Evolutionary conservation across 1,139 yeast genomes (phyloP).

Genomic region (Zygosaccharomyces sapae): DNA sequence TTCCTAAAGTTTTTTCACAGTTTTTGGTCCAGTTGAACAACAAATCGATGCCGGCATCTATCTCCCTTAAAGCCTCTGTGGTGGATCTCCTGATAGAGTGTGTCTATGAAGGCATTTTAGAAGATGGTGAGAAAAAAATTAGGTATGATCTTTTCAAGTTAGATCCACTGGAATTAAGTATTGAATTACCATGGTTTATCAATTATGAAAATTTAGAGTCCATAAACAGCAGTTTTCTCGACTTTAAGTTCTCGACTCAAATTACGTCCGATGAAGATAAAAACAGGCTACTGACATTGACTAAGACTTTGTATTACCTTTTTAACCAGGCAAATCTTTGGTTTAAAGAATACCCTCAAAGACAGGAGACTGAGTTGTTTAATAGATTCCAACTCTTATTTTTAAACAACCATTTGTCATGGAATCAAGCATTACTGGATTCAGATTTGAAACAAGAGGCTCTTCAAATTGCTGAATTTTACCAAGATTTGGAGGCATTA

Average conservation of each 20-base stretch:
- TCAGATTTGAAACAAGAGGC: slow-evolving; percentile 52
- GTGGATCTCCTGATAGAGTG: slow-evolving; percentile 40
- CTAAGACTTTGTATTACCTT: slow-evolving; percentile 38
- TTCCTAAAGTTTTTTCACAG: slow-evolving; percentile 40
- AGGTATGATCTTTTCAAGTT: slow-evolving; percentile 34
- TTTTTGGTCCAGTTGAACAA: slow-evolving; percentile 36
- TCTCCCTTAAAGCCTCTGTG: slow-evolving; percentile 34
- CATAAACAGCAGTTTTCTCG: slow-evolving; percentile 34
- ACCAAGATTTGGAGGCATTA: slow-evolving; percentile 61
- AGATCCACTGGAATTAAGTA: slow-evolving; percentile 26
- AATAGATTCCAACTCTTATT: slow-evolving; percentile 23
- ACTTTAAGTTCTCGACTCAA: slow-evolving; percentile 22
- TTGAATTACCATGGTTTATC: slow-evolving; percentile 39
- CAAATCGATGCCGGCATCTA: slow-evolving; percentile 18
- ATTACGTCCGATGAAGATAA: slow-evolving; percentile 14
- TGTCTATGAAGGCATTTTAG: slow-evolving; percentile 42
- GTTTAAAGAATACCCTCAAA: slow-evolving; percentile 26
- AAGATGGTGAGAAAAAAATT: slow-evolving; percentile 42
- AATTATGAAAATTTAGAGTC: slow-evolving; percentile 23
- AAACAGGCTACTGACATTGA: slow-evolving; percentile 30
- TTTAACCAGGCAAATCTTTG: slow-evolving; percentile 37
- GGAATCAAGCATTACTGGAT: slow-evolving; percentile 55
- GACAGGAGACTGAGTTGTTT: slow-evolving; percentile 25
- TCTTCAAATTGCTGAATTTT: slow-evolving; percentile 60
- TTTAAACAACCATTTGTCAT: slow-evolving; percentile 35